Conservation (phyloP, 352 stramenopile genomes). For the Phytophthora constricta region DNA sequence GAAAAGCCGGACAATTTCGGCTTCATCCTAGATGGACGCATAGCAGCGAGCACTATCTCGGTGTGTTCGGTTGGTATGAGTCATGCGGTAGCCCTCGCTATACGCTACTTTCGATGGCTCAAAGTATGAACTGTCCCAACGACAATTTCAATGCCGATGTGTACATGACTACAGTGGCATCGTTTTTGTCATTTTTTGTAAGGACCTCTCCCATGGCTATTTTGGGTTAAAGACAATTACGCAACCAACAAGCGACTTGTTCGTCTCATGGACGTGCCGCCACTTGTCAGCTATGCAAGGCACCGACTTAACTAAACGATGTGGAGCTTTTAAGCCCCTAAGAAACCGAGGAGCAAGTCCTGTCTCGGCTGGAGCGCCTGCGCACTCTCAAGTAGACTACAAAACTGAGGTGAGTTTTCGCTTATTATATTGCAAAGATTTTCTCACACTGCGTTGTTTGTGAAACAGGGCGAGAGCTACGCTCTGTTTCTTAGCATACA, state of each 20-base stretch:
- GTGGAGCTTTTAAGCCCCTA: constrained; percentile 11
- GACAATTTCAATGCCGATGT: background rate
- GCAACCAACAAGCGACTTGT: constrained; percentile 11
- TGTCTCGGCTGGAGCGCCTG: constrained; percentile 10
- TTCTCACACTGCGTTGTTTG: constrained; percentile 2
- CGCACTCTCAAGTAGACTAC: constrained; percentile 7
- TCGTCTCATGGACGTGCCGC: constrained; percentile 4
- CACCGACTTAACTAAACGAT: constrained; percentile 6
- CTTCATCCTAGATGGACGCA: constrained; percentile 11
- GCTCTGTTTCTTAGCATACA: too few species aligned
- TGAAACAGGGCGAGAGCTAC: too few species aligned
- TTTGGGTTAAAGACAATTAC: constrained; percentile 22
- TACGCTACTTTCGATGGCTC: constrained; percentile 2
- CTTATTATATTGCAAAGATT: background rate
- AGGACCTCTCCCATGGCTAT: too few species aligned
- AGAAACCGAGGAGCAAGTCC: constrained; percentile 6
- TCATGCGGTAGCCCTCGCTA: background rate
- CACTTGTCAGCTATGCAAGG: constrained; percentile 4
- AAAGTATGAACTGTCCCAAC: background rate
- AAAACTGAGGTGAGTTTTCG: constrained; percentile 11
- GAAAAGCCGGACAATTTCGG: too few species aligned
- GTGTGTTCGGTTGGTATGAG: constrained; percentile 1
- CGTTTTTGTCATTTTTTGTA: too few species aligned
- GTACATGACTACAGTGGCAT: too few species aligned
- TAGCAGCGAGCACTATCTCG: constrained; percentile 5